A percentile compares a stretch with the other conserved stretches of the same genome.
Conservation (phyloP, 805 yeast genomes). For the Zygosaccharomyces bisporus region DNA sequence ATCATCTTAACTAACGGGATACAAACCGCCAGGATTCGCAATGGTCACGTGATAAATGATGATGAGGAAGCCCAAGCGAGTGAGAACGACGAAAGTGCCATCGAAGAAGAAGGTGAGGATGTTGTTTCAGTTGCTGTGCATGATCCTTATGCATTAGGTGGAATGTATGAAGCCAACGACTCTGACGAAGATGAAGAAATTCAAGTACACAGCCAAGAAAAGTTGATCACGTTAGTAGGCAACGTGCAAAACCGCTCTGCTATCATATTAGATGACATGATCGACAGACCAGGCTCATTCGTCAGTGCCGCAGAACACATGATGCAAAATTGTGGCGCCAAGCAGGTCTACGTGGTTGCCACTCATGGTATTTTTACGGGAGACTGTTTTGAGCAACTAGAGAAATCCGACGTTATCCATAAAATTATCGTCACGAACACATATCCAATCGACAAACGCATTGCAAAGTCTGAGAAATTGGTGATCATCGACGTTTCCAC, state of each 20-base stretch:
- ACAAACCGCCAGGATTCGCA: constrained; percentile 92
- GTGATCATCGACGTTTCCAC: constrained; percentile 90
- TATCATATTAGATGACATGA: constrained; percentile 92
- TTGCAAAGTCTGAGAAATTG: constrained; percentile 60
- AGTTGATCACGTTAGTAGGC: constrained; percentile 92
- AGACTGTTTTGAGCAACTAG: constrained; percentile 75
- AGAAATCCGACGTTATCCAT: constrained; percentile 77
- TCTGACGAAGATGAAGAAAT: constrained; percentile 74
- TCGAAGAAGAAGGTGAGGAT: constrained; percentile 33
- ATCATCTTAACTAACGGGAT: constrained; percentile 72
- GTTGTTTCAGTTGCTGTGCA: constrained; percentile 20
- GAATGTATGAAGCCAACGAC: constrained; percentile 73
- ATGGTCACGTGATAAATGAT: constrained; percentile 96
- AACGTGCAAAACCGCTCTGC: constrained; percentile 91
- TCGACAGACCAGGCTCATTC: constrained; percentile 90
- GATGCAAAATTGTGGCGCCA: constrained; percentile 94
- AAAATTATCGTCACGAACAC: constrained; percentile 94
- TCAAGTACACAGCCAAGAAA: constrained; percentile 49
- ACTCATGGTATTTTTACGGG: constrained; percentile 95
- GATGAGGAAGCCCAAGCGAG: constrained; percentile 42
- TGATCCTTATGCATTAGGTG: constrained; percentile 64
- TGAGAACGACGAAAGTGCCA: constrained; percentile 30
- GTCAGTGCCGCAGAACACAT: constrained; percentile 98
- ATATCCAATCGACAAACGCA: constrained; percentile 73
- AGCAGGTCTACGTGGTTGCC: constrained; percentile 81